Evolutionary conservation across 371 early-diverging fungal species (phyloP).

Genomic region (Enterospora canceri): DNA sequence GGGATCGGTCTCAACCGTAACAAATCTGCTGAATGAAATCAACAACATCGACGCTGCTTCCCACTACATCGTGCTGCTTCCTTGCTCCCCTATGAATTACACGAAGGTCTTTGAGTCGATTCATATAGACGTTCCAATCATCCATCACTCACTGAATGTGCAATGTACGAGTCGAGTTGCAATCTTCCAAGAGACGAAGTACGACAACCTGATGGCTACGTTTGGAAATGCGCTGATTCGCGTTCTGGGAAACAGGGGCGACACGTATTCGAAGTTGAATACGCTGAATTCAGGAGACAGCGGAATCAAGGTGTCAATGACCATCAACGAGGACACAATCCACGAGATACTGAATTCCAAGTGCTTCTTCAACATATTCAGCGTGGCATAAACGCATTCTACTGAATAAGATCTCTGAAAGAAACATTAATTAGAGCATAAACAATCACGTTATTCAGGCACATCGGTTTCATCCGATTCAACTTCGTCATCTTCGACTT

Average conservation of each 20-base stretch:
- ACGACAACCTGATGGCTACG: not conserved
- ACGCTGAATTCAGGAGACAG: not conserved
- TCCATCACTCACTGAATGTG: not conserved
- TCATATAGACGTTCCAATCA: not conserved
- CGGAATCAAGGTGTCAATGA: not conserved
- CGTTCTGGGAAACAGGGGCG: not conserved
- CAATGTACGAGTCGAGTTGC: conserved; percentile 9
- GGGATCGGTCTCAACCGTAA: not conserved
- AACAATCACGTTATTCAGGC: not conserved
- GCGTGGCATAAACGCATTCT: no score
- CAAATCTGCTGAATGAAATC: not conserved
- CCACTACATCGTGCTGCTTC: conserved; percentile 14
- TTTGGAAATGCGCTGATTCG: conserved; percentile 10
- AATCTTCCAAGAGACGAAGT: conserved; percentile 1
- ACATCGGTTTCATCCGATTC: no score
- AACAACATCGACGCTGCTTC: not conserved
- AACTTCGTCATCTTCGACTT: no score
- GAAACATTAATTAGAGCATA: no score
- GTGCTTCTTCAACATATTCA: not conserved
- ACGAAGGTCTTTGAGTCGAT: not conserved
- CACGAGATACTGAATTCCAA: conserved; percentile 1
- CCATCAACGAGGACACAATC: conserved; percentile 4
- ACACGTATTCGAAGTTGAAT: not conserved
- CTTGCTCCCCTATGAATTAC: not conserved
- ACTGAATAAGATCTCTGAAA: no score